phyloP scores from a whole-genome alignment of 2,329 filamentous ascomycete genomes.

The Pestalotiopsis sp. region DNA sequence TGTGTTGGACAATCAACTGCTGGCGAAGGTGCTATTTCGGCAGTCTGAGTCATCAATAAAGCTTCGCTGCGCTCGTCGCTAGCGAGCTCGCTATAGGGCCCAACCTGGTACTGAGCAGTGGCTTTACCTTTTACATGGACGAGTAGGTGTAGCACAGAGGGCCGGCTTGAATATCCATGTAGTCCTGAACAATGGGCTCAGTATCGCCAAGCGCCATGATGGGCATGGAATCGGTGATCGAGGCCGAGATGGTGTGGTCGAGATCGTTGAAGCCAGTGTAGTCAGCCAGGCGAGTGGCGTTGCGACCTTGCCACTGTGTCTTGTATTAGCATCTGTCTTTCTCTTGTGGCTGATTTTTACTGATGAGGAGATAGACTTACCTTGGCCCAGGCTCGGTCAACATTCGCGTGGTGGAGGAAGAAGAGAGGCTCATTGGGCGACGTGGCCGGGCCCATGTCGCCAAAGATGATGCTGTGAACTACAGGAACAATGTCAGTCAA shows the following conservation, averaged over 20 bases:
- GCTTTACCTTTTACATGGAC: background rate
- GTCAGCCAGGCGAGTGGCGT: conserved; percentile 23
- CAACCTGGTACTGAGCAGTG: too few relatives aligned
- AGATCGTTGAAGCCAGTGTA: background rate
- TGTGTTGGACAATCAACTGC: too few relatives aligned
- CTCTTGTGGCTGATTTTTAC: background rate
- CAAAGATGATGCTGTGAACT: conserved; percentile 14
- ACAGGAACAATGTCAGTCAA: background rate
- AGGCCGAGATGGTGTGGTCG: background rate
- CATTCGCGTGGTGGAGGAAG: conserved; percentile 27
- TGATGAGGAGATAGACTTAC: conserved; percentile 7
- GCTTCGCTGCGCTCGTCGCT: too few relatives aligned
- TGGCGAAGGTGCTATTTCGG: too few relatives aligned
- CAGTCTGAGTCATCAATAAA: too few relatives aligned
- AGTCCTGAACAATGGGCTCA: conserved; percentile 15
- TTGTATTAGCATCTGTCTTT: background rate
- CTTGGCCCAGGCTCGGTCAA: conserved; percentile 28
- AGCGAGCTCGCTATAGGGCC: too few relatives aligned
- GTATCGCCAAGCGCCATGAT: conserved; percentile 21
- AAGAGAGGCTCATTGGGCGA: conserved; percentile 26
- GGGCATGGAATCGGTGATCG: conserved; percentile 33
- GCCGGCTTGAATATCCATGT: conserved; percentile 16
- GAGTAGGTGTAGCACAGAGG: conserved; percentile 20
- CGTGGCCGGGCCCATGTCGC: conserved; percentile 16
- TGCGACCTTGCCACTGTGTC: conserved; percentile 28